A percentile compares a stretch with the other conserved stretches of the same genome.
phyloP scores from a whole-genome alignment of 495 filamentous ascomycete genomes.

The Aspergillus haitiensis region DNA sequence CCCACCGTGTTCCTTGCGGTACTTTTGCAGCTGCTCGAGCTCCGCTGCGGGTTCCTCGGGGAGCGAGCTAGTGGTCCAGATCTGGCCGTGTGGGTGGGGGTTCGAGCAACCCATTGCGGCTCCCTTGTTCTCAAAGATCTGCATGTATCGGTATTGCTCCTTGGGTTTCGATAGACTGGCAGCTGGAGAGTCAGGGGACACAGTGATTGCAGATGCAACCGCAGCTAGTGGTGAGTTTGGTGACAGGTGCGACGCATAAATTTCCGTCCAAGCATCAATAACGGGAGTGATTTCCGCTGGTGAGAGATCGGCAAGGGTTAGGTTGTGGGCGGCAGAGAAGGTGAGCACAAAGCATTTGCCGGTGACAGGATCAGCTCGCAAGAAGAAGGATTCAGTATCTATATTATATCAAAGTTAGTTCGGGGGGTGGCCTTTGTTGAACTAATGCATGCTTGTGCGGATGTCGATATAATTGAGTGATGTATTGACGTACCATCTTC shows the following conservation, averaged over 20 bases:
- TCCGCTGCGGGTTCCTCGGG: conserved; percentile 87
- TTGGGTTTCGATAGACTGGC: conserved; percentile 54
- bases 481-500: conserved; percentile 45
- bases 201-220: conserved; percentile 44
- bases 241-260: conserved; percentile 81
- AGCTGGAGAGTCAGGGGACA: conserved; percentile 50
- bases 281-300: conserved; percentile 69
- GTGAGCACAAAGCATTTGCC: conserved; percentile 98
- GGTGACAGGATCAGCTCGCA: conserved; percentile 81
- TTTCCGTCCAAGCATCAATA: conserved; percentile 80
- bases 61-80: conserved; percentile 88
- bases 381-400: conserved; percentile 76
- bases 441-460: neutral
- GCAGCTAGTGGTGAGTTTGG: conserved; percentile 64
- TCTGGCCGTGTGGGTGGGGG: conserved; percentile 94
- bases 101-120: conserved; percentile 98
- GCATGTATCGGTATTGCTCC: conserved; percentile 92
- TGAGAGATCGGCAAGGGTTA: conserved; percentile 85
- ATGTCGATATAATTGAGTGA: neutral
- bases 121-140: conserved; percentile 99
- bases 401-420: conserved; percentile 1
- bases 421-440: neutral
- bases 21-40: conserved; percentile 71
- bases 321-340: conserved; percentile 84
- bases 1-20: conserved; percentile 68